phyloP scores from a whole-genome alignment of 768 basidiomycete species.

The Coprinopsis strossmayeri region DNA sequence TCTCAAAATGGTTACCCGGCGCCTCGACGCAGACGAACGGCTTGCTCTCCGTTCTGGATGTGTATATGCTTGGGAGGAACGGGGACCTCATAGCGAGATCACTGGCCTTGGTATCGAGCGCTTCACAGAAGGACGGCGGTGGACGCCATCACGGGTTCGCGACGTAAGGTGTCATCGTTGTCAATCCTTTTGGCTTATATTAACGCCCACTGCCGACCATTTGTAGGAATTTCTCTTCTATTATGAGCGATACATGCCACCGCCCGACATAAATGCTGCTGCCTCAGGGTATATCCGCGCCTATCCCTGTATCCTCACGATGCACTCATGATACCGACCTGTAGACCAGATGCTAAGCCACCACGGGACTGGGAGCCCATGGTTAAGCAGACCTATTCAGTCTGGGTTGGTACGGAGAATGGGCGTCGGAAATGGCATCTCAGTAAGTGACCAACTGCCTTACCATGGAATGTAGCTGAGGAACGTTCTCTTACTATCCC shows the following conservation, averaged over 20 bases:
- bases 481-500: conserved; percentile 10
- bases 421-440: conserved; percentile 78
- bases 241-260: conserved; percentile 63
- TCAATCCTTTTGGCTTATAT: conserved; percentile 7
- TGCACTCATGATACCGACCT: background rate
- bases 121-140: conserved; percentile 78
- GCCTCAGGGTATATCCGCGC: conserved; percentile 26
- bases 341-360: conserved; percentile 21
- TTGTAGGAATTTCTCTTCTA: conserved; percentile 79
- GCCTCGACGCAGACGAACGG: conserved; percentile 74
- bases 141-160: conserved; percentile 79
- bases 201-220: background rate
- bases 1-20: conserved; percentile 68
- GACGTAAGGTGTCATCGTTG: conserved; percentile 47
- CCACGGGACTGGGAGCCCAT: conserved; percentile 61
- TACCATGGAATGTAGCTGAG: background rate
- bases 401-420: conserved; percentile 60
- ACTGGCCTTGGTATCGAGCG: conserved; percentile 79
- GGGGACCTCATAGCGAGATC: conserved; percentile 65
- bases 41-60: conserved; percentile 47
- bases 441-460: conserved; percentile 39
- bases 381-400: conserved; percentile 82
- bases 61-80: conserved; percentile 69
- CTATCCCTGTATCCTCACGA: background rate
- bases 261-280: conserved; percentile 35